These are phyloP conservation scores for Talaromyces sp. DNA, from an alignment of 2,329 filamentous ascomycete species.

Conservation along the genomic window DNA sequence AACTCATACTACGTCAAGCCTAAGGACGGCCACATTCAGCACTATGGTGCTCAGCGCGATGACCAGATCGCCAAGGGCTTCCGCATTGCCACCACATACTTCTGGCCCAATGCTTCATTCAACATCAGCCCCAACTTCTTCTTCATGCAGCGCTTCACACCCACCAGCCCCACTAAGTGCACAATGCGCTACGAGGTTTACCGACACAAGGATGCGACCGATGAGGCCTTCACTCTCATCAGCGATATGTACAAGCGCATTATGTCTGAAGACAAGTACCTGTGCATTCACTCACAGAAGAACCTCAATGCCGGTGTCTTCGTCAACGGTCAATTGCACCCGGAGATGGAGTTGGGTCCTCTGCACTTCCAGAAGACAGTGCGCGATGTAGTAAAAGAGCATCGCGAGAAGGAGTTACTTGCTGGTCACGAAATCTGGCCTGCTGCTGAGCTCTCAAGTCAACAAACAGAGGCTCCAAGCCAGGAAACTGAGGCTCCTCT, in stretches of 20 bases:
- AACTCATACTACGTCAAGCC: slow-evolving; percentile 58
- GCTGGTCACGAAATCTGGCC: slow-evolving; percentile 57
- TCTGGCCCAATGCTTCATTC: slow-evolving; percentile 41
- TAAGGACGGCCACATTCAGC: slow-evolving; percentile 53
- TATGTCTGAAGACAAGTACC: slow-evolving; percentile 67
- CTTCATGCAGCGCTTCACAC: slow-evolving; percentile 67
- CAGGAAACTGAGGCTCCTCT: slow-evolving; percentile 24
- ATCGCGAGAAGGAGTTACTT: slow-evolving; percentile 50
- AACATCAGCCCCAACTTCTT: slow-evolving; percentile 59
- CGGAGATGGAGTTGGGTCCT: slow-evolving; percentile 61
- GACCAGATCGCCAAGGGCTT: slow-evolving; percentile 28
- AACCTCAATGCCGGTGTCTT: slow-evolving; percentile 66
- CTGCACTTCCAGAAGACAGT: slow-evolving; percentile 60
- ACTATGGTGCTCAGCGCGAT: slow-evolving; percentile 40
- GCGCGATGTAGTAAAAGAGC: slow-evolving; percentile 53
- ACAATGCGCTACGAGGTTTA: slow-evolving; percentile 67
- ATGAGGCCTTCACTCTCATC: slow-evolving; percentile 62
- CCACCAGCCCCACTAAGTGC: slow-evolving; percentile 54
- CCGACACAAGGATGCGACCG: slow-evolving; percentile 62
- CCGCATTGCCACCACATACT: slow-evolving; percentile 31
- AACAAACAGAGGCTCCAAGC: slow-evolving; percentile 14
- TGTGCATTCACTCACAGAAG: slow-evolving; percentile 62
- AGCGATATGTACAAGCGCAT: slow-evolving; percentile 66
- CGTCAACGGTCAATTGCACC: slow-evolving; percentile 65
- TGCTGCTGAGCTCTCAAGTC: slow-evolving; percentile 35